Percentiles rank a stretch among this genome's conserved stretches.
Conservation (phyloP, 2,329 filamentous ascomycete genomes). For the Penicillium occitanis region DNA sequence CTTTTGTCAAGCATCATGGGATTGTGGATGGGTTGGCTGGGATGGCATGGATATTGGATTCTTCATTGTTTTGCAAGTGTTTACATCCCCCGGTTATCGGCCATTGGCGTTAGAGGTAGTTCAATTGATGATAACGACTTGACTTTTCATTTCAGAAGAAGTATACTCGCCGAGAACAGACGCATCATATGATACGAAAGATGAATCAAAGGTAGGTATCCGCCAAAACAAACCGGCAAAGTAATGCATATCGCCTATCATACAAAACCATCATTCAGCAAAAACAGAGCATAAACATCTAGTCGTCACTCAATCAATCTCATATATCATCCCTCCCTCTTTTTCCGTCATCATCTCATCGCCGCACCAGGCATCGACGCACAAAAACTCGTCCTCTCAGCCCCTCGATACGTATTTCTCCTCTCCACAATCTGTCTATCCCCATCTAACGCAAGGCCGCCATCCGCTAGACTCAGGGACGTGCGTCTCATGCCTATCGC, state of each 20-base stretch:
- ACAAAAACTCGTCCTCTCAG: conserved; percentile 33
- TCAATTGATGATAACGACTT: neutral
- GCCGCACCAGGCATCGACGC: neutral
- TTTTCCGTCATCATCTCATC: no score
- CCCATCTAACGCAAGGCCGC: conserved; percentile 17
- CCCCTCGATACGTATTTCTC: conserved; percentile 32
- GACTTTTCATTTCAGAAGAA: neutral
- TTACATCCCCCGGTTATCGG: neutral
- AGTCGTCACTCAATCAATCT: neutral
- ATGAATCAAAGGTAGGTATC: neutral
- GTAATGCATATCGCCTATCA: neutral
- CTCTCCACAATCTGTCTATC: conserved; percentile 24
- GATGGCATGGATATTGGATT: neutral
- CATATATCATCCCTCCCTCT: neutral
- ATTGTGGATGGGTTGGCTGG: neutral
- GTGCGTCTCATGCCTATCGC: conserved; percentile 20
- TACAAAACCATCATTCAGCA: neutral
- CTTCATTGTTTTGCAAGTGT: neutral
- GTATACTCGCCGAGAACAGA: neutral
- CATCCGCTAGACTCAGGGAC: conserved; percentile 29
- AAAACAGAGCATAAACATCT: neutral
- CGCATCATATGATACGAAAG: neutral
- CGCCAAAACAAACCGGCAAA: neutral
- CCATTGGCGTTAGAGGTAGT: neutral
- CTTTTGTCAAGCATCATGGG: neutral